Conservation (phyloP, 176 grass and related monocot species). For the Bromus sterilis region DNA sequence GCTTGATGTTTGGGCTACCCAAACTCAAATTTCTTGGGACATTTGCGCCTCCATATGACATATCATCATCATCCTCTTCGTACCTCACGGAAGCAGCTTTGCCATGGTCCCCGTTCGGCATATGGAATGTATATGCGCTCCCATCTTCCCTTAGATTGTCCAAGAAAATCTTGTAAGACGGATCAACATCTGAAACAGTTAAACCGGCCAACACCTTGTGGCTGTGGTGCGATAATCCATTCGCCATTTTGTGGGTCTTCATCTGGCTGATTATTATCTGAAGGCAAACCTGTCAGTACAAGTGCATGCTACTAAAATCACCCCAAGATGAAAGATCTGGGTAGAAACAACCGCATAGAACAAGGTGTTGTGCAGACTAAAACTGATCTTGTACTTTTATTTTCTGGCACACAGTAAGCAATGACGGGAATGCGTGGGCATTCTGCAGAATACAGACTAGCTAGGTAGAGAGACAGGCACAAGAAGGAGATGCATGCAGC, state of each 20-base stretch:
- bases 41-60: neutral
- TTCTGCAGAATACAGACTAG: neutral
- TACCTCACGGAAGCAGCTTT: slow-evolving; percentile 31
- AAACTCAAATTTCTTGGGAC: neutral
- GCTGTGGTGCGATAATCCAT: neutral
- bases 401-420: neutral
- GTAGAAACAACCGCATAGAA: neutral
- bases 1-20: neutral
- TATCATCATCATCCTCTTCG: slow-evolving; percentile 26
- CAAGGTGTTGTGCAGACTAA: no score
- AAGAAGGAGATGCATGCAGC: neutral
- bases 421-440: neutral
- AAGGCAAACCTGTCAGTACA: neutral
- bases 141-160: slow-evolving; percentile 33
- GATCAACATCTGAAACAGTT: slow-evolving; percentile 25
- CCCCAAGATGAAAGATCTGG: neutral
- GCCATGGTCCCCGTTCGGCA: slow-evolving; percentile 22
- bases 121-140: slow-evolving; percentile 9
- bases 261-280: neutral
- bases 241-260: slow-evolving; percentile 1
- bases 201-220: neutral
- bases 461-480: neutral
- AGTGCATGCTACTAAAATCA: neutral
- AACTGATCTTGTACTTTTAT: no score
- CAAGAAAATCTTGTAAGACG: slow-evolving; percentile 38